Conservation (phyloP, 2,329 filamentous ascomycete genomes). For the Colletotrichum limetticola region DNA sequence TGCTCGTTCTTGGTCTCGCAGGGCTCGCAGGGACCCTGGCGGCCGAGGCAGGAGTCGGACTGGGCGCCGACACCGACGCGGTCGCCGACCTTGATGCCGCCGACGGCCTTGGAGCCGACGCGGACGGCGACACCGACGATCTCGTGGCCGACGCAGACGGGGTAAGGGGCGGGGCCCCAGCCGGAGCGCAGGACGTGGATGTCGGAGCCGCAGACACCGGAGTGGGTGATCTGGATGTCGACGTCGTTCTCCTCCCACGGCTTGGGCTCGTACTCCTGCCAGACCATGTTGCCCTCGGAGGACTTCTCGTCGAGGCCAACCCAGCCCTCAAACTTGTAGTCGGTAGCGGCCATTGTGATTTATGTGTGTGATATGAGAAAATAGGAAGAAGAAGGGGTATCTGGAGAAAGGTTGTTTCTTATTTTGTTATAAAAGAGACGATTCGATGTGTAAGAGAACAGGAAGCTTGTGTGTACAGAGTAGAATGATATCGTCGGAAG, state of each 20-base stretch:
- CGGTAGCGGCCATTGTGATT: slow-evolving; percentile 43
- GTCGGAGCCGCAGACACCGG: slow-evolving; percentile 73
- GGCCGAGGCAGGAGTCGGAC: slow-evolving; percentile 59
- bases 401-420: neutral
- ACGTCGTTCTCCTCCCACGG: slow-evolving; percentile 72
- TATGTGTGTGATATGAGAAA: neutral
- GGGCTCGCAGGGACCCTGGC: slow-evolving; percentile 46
- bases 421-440: neutral
- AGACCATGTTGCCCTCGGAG: slow-evolving; percentile 63
- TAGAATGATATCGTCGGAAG: neutral
- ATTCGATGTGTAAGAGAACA: neutral
- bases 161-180: slow-evolving; percentile 48
- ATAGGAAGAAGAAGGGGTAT: neutral
- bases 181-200: slow-evolving; percentile 67
- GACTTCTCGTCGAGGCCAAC: slow-evolving; percentile 53
- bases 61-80: slow-evolving; percentile 70
- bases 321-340: slow-evolving; percentile 64
- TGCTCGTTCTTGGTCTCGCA: slow-evolving; percentile 54
- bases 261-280: slow-evolving; percentile 70
- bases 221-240: slow-evolving; percentile 73
- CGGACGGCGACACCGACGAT: slow-evolving; percentile 58
- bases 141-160: slow-evolving; percentile 44
- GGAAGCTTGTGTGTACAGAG: neutral
- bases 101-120: slow-evolving; percentile 54
- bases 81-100: slow-evolving; percentile 63